phyloP scores from a whole-genome alignment of 1,139 yeast genomes.

The Pichia kudriavzevii region DNA sequence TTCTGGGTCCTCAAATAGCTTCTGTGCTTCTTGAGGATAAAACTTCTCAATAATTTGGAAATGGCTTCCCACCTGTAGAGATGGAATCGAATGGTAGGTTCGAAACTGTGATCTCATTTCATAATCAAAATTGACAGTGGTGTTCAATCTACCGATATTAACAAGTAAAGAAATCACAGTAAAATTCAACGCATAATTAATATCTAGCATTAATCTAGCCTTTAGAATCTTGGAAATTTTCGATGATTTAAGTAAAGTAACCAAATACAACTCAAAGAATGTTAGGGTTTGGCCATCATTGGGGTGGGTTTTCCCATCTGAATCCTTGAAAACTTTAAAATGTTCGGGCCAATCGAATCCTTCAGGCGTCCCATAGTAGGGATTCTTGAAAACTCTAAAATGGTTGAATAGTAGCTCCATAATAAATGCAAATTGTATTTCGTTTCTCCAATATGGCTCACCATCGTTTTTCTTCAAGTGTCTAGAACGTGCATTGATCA shows the following conservation, averaged over 20 bases:
- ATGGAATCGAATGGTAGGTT: slow-evolving; percentile 89
- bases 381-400: slow-evolving; percentile 61
- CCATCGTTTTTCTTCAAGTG: slow-evolving; percentile 89
- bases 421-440: slow-evolving; percentile 80
- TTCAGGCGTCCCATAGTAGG: slow-evolving; percentile 26
- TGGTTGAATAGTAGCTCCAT: slow-evolving; percentile 56
- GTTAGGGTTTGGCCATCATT: slow-evolving; percentile 44
- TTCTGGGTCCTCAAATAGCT: slow-evolving; percentile 14
- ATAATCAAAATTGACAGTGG: slow-evolving; percentile 92
- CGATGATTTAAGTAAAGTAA: slow-evolving; percentile 74
- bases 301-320: slow-evolving; percentile 17
- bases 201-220: slow-evolving; percentile 65
- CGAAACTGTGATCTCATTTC: slow-evolving; percentile 92
- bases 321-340: slow-evolving; percentile 21
- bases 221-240: slow-evolving; percentile 79
- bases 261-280: slow-evolving; percentile 78
- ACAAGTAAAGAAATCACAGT: slow-evolving; percentile 58
- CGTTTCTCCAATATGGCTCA: slow-evolving; percentile 83
- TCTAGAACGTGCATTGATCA: slow-evolving; percentile 37
- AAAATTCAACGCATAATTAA: slow-evolving; percentile 28
- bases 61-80: slow-evolving; percentile 63
- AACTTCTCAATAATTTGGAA: slow-evolving; percentile 27
- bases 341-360: slow-evolving; percentile 31
- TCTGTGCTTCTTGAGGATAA: slow-evolving; percentile 16
- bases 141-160: slow-evolving; percentile 88